These are phyloP conservation scores for Chaetomium sp. DNA, from an alignment of 2,329 filamentous ascomycete genomes.

Conservation along the genomic window DNA sequence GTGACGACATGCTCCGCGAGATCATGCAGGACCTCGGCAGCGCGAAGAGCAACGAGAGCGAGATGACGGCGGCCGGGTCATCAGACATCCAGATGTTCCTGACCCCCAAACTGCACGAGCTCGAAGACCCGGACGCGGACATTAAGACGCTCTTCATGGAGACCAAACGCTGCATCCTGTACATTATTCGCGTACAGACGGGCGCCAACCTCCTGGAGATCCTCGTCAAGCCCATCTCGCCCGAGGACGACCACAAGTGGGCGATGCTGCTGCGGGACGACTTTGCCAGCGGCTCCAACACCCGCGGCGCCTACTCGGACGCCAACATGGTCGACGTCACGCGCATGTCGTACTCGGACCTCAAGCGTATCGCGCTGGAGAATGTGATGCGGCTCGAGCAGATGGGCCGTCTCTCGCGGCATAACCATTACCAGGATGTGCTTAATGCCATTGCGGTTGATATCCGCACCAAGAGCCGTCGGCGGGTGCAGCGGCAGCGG, in stretches of 20 bases:
- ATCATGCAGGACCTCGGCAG: constrained; percentile 90
- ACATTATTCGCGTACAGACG: constrained; percentile 94
- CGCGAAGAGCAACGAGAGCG: constrained; percentile 92
- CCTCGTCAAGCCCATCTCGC: constrained; percentile 77
- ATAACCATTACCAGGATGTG: constrained; percentile 96
- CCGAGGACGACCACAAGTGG: constrained; percentile 90
- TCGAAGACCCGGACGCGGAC: constrained; percentile 88
- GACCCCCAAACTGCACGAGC: constrained; percentile 80
- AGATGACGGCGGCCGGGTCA: constrained; percentile 79
- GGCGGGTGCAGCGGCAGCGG: constrained; percentile 82
- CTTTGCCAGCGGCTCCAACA: constrained; percentile 59
- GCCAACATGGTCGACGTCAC: constrained; percentile 84
- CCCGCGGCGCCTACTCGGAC: constrained; percentile 83
- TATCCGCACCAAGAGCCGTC: constrained; percentile 92
- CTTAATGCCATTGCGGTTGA: constrained; percentile 94
- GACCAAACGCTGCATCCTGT: constrained; percentile 92
- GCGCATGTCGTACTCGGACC: constrained; percentile 79
- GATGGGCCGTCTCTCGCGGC: constrained; percentile 75
- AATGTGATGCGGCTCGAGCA: constrained; percentile 88
- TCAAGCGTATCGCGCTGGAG: constrained; percentile 89
- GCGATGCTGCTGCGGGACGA: constrained; percentile 74
- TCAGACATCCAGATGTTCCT: constrained; percentile 87
- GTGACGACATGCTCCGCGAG: constrained; percentile 84
- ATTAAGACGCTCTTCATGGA: constrained; percentile 94
- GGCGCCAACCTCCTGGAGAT: constrained; percentile 92